Percentiles rank a stretch among this genome's conserved stretches.
Evolutionary conservation across 306 rosid genomes (phyloP).

Genomic region (Luffa aegyptiaca): DNA sequence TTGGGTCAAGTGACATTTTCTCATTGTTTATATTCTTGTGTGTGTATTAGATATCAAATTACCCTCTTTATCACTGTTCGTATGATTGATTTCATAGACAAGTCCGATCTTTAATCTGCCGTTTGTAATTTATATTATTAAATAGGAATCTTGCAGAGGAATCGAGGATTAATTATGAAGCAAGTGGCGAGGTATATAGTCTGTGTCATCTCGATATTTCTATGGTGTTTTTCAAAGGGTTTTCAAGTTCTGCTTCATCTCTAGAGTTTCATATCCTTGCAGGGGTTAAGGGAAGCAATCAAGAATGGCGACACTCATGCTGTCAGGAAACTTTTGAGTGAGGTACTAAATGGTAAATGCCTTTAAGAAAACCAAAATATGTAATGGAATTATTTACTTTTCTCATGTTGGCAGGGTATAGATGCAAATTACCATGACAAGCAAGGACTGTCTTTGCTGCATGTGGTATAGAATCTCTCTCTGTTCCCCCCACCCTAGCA

Average conservation of each 20-base stretch:
- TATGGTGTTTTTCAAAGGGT: constrained; percentile 2
- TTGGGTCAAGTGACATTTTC: background rate
- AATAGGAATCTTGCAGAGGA: constrained; percentile 23
- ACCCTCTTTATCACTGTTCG: constrained; percentile 3
- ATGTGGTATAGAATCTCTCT: constrained; percentile 52
- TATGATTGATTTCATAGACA: background rate
- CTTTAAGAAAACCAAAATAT: background rate
- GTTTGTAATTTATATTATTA: constrained; percentile 9
- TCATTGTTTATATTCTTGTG: background rate
- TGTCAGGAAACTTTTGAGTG: constrained; percentile 73
- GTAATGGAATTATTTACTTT: constrained; percentile 17
- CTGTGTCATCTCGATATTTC: background rate
- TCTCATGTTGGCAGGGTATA: constrained; percentile 69
- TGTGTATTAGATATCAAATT: constrained; percentile 2
- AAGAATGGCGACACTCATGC: constrained; percentile 75
- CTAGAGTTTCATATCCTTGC: constrained; percentile 17
- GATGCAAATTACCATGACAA: constrained; percentile 89
- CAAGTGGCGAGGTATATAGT: constrained; percentile 72
- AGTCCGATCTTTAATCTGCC: background rate
- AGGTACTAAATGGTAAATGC: constrained; percentile 35
- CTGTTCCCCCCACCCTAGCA: background rate
- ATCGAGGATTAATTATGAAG: constrained; percentile 49
- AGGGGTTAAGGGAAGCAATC: constrained; percentile 96
- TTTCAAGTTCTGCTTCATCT: background rate
- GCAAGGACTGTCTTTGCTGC: constrained; percentile 84